phyloP scores from a whole-genome alignment of 768 basidiomycete species.

The Trametes coccinea region DNA sequence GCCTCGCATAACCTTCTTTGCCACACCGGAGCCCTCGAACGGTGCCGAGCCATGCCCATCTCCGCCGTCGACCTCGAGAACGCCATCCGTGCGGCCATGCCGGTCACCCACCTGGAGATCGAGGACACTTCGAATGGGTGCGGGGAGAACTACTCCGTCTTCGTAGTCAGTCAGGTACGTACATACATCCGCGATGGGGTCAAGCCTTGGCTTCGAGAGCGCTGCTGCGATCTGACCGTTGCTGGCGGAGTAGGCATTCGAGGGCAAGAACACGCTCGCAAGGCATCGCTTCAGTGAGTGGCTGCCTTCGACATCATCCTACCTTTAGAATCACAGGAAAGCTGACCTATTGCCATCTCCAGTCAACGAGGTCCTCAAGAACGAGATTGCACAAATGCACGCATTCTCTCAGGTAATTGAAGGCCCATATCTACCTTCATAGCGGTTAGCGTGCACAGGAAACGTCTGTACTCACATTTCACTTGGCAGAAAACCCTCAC shows the following conservation, averaged over 20 bases:
- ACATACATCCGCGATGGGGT: background rate
- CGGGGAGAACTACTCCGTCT: slow-evolving; percentile 72
- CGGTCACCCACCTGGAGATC: slow-evolving; percentile 69
- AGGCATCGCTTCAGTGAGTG: slow-evolving; percentile 67
- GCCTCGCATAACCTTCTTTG: background rate
- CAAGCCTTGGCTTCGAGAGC: background rate
- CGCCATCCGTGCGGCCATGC: slow-evolving; percentile 62
- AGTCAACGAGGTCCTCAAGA: slow-evolving; percentile 81
- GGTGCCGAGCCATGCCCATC: slow-evolving; percentile 56
- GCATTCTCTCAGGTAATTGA: slow-evolving; percentile 80
- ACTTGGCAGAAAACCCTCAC: slow-evolving; percentile 67
- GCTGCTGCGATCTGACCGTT: background rate
- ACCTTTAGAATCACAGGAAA: background rate
- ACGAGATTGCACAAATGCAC: slow-evolving; percentile 77
- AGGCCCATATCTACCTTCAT: background rate
- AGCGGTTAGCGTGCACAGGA: background rate
- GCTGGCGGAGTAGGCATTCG: slow-evolving; percentile 54
- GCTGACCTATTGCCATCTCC: background rate
- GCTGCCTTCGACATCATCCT: background rate
- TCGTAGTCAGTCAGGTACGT: slow-evolving; percentile 75
- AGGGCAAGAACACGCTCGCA: slow-evolving; percentile 79
- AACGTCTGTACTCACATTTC: background rate
- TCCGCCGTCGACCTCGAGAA: slow-evolving; percentile 54
- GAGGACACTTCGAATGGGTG: slow-evolving; percentile 80
- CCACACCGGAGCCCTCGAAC: background rate